A percentile compares a stretch with the other conserved stretches of the same genome.
These are phyloP conservation scores for Boletus pseudopeckii DNA, from an alignment of 768 basidiomycete species.

Conservation along the genomic window DNA sequence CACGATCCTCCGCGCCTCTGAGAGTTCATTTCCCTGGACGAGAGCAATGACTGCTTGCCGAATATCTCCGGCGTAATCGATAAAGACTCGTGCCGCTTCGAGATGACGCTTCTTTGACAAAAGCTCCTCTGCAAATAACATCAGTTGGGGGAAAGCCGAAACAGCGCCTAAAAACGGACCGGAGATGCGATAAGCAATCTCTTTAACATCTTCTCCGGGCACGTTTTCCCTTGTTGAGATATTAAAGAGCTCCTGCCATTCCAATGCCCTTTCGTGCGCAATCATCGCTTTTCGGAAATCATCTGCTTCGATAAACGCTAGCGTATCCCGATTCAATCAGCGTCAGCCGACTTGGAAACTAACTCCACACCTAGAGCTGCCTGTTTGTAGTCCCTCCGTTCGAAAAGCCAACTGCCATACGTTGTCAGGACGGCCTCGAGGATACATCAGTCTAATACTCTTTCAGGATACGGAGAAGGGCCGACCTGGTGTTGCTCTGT, in stretches of 20 bases:
- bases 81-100: constrained; percentile 78
- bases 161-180: constrained; percentile 45
- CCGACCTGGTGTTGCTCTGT: constrained; percentile 62
- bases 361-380: constrained; percentile 69
- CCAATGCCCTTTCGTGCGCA: constrained; percentile 80
- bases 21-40: constrained; percentile 77
- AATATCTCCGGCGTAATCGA: constrained; percentile 81
- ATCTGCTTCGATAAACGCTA: constrained; percentile 73
- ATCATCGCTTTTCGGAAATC: constrained; percentile 73
- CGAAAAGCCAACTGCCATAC: constrained; percentile 87
- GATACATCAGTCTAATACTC: constrained; percentile 5
- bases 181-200: constrained; percentile 73
- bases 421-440: constrained; percentile 62
- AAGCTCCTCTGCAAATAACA: constrained; percentile 63
- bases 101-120: constrained; percentile 70
- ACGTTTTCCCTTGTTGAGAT: constrained; percentile 56
- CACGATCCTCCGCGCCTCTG: constrained; percentile 88
- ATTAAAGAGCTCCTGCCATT: constrained; percentile 92
- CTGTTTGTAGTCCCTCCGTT: constrained; percentile 76
- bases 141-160: background rate
- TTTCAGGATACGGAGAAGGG: background rate
- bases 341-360: background rate
- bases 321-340: constrained; percentile 7
- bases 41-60: constrained; percentile 73
- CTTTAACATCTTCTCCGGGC: constrained; percentile 52